phyloP scores from a whole-genome alignment of 2,329 filamentous ascomycete genomes.

The Passalora sequoiae region DNA sequence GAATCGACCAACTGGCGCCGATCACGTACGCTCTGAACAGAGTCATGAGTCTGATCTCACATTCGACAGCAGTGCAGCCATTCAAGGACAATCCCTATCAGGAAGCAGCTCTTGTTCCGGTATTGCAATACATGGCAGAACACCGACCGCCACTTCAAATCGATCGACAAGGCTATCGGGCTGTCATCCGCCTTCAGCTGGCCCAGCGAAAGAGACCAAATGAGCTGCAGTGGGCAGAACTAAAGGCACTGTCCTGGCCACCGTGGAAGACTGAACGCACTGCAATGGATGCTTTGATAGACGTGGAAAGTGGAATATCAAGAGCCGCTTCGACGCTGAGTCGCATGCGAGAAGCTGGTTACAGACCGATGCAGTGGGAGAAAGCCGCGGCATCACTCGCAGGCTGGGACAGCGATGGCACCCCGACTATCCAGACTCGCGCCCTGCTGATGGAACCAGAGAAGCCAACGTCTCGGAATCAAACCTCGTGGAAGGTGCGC shows the following conservation, averaged over 20 bases:
- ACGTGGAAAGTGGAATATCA: slow-evolving; percentile 52
- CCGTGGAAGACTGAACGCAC: slow-evolving; percentile 60
- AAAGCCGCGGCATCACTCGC: slow-evolving; percentile 50
- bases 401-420: slow-evolving; percentile 60
- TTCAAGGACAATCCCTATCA: slow-evolving; percentile 47
- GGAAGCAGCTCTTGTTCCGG: slow-evolving; percentile 53
- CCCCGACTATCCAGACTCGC: slow-evolving; percentile 59
- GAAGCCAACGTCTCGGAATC: slow-evolving; percentile 15
- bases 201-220: slow-evolving; percentile 51
- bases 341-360: slow-evolving; percentile 57
- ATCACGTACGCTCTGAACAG: slow-evolving; percentile 25
- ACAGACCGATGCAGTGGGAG: slow-evolving; percentile 49
- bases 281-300: slow-evolving; percentile 56
- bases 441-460: slow-evolving; percentile 32
- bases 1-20: not conserved
- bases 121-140: slow-evolving; percentile 54
- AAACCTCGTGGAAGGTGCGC: slow-evolving; percentile 51
- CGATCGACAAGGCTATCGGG: slow-evolving; percentile 54
- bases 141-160: slow-evolving; percentile 51
- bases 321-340: slow-evolving; percentile 52
- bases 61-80: slow-evolving; percentile 44
- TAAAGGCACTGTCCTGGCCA: slow-evolving; percentile 59
- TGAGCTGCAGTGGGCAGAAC: slow-evolving; percentile 54
- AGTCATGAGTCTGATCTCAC: slow-evolving; percentile 27
- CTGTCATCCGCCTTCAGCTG: slow-evolving; percentile 53